Evolutionary conservation across 2,329 filamentous ascomycete species (phyloP), one percentile per base, ranked within the genome.

Genomic region (Coniochaeta sp.): DNA sequence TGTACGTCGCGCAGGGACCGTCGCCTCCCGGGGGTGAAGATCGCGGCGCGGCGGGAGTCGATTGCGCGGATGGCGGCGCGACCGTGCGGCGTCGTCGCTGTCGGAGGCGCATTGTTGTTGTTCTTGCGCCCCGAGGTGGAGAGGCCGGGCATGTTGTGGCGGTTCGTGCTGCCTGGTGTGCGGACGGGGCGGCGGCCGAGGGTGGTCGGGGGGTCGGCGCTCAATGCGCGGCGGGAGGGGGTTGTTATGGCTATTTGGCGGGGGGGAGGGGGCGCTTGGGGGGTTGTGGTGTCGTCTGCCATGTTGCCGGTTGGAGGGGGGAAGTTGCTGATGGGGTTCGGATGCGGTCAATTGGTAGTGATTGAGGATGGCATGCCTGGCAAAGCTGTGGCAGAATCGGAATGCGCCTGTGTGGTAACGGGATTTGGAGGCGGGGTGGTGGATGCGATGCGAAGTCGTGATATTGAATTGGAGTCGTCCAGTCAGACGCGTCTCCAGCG

Each of bases 21-120:
- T n/a, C 82, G 73, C 18, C 78, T 74, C 16, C 79, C 81, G 0
- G 82, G 82, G 0, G 82, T 86, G 55, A 83, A 75, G 47, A 82
- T 70, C 46, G 79, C 79, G 3, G 77, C 76, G 38, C 82, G 77
- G 5, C 82, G 78, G 56, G 77, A 74, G 57, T 83, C 75, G 50
- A 85, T 71, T 27, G 81, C 76, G 45, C 78, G 73, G 47, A 75
- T 76, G 40, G 82, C 82, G 10, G 81, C 82, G 58, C 77, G 77
- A 45, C 77, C 81, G 61, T 86, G 82, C 0, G 82, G 82, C 16
- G 82, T 85, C 7, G 64, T 62, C 13, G 52, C 56, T 4, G 54
- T 55, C 3, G 74, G 69, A 12, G 70, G 69, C n/a, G n/a, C n/a
- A n/a, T n/a, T n/a, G 63, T 73, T 70, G 55, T 64, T 66, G 47